Conservation (phyloP, 805 yeast genomes). For the Ogataea chonburiensis region DNA sequence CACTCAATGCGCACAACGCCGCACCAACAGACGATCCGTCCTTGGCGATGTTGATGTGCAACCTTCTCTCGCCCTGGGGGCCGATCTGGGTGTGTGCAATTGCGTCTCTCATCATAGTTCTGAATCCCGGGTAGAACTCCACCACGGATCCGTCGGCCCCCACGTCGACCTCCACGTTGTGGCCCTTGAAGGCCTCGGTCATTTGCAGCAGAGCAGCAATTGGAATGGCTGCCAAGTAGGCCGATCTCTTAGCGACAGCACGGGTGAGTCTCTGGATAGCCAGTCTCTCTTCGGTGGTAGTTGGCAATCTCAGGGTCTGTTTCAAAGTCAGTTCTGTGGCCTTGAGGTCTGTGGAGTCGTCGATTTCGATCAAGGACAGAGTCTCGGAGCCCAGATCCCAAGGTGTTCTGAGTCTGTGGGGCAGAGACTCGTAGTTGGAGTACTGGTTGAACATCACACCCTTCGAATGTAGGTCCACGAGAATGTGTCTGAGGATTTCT, state of each 20-base stretch:
- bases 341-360: slow-evolving; percentile 68
- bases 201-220: slow-evolving; percentile 74
- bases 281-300: slow-evolving; percentile 66
- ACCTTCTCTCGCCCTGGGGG: slow-evolving; percentile 68
- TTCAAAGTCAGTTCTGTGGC: slow-evolving; percentile 68
- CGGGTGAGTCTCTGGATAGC: slow-evolving; percentile 72
- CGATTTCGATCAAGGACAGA: slow-evolving; percentile 83
- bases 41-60: slow-evolving; percentile 78
- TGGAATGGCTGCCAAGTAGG: slow-evolving; percentile 84
- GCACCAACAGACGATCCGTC: slow-evolving; percentile 99
- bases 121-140: slow-evolving; percentile 90
- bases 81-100: slow-evolving; percentile 68
- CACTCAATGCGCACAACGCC: slow-evolving; percentile 74
- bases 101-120: slow-evolving; percentile 77
- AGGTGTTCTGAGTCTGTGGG: slow-evolving; percentile 69
- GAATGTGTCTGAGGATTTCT: slow-evolving; percentile 73
- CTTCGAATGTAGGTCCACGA: slow-evolving; percentile 63
- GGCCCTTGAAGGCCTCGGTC: slow-evolving; percentile 66
- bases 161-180: slow-evolving; percentile 73
- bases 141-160: slow-evolving; percentile 96
- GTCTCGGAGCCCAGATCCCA: slow-evolving; percentile 81
- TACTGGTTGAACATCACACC: slow-evolving; percentile 60
- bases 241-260: slow-evolving; percentile 86
- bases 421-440: slow-evolving; percentile 40
- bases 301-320: slow-evolving; percentile 66